These are phyloP conservation scores for Trametes cubensis DNA, from an alignment of 768 basidiomycete species.

Conservation along the genomic window DNA sequence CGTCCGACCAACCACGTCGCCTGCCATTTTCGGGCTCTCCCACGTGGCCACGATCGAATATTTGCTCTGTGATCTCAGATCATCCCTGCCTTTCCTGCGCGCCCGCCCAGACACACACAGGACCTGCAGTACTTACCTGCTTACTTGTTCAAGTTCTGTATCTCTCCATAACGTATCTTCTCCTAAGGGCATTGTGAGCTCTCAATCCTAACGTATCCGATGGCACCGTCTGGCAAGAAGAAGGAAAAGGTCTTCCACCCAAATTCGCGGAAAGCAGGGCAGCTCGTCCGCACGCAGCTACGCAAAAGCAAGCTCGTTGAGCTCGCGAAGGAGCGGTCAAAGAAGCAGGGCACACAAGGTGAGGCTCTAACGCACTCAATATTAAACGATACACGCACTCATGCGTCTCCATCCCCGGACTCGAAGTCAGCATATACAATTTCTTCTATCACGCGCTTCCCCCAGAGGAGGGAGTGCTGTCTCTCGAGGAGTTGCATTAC, in stretches of 20 bases:
- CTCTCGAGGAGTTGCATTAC: slow-evolving; percentile 66
- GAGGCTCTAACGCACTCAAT: slow-evolving; percentile 13
- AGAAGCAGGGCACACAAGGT: slow-evolving; percentile 63
- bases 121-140: too few species aligned
- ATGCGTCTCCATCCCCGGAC: background rate
- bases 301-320: slow-evolving; percentile 70
- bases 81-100: too few species aligned
- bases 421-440: slow-evolving; percentile 65
- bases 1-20: background rate
- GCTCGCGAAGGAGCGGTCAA: slow-evolving; percentile 53
- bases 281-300: slow-evolving; percentile 65
- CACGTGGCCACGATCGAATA: slow-evolving; percentile 2
- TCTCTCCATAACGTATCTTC: background rate
- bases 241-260: slow-evolving; percentile 86
- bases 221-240: slow-evolving; percentile 42
- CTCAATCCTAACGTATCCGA: background rate
- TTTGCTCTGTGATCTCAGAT: background rate
- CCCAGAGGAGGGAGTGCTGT: slow-evolving; percentile 53
- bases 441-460: slow-evolving; percentile 80
- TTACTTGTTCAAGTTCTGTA: too few species aligned
- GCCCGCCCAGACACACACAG: too few species aligned
- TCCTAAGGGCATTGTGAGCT: background rate
- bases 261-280: slow-evolving; percentile 79
- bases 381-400: too few species aligned
- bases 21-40: background rate